These are phyloP conservation scores for Aristolochia contorta DNA, from an alignment of 164 flowering plant genomes.

Conservation along the genomic window DNA sequence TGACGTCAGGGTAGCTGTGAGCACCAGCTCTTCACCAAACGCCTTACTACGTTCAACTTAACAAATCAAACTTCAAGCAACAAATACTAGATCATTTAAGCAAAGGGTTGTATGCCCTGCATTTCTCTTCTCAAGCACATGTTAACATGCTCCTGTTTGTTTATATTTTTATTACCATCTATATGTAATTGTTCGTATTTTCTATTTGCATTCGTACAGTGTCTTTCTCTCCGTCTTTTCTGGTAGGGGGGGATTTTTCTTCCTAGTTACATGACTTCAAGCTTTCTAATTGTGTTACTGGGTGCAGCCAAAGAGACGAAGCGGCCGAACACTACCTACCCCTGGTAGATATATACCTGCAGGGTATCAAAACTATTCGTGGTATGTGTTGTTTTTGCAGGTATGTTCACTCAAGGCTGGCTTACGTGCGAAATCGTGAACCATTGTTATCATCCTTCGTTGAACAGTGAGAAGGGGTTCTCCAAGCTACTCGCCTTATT, in stretches of 20 bases:
- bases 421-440: no score
- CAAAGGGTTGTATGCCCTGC: slow-evolving; percentile 98
- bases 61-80: slow-evolving; percentile 59
- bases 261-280: no score
- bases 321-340: slow-evolving; percentile 91
- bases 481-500: slow-evolving; percentile 13
- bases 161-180: background rate
- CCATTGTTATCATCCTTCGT: background rate
- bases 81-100: slow-evolving; percentile 48
- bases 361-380: slow-evolving; percentile 45
- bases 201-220: background rate
- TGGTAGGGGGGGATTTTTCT: no score
- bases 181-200: background rate
- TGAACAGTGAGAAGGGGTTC: slow-evolving; percentile 10
- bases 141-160: slow-evolving; percentile 6
- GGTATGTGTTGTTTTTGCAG: no score
- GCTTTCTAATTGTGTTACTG: no score
- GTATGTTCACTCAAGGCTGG: no score
- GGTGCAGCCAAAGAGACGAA: slow-evolving; percentile 54
- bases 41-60: slow-evolving; percentile 40
- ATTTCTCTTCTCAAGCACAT: slow-evolving; percentile 37
- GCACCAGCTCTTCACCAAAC: slow-evolving; percentile 94
- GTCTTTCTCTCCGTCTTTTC: background rate
- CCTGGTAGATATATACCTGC: slow-evolving; percentile 83
- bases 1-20: slow-evolving; percentile 88